Conservation (phyloP, 345 rosid species). For the Salix caprea region DNA sequence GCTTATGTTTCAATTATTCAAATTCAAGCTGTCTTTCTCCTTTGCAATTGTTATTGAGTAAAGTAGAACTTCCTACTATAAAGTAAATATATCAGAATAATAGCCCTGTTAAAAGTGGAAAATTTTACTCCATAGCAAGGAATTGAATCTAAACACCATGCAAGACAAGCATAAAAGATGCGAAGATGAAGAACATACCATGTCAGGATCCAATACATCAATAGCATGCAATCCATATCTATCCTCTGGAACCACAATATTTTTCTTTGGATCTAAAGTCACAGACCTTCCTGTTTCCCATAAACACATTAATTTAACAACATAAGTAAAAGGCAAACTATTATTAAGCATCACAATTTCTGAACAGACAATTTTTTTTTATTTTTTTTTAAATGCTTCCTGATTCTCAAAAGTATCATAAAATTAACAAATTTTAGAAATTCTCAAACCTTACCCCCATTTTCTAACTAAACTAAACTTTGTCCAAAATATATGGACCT, state of each 20-base stretch:
- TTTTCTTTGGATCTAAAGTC: constrained; percentile 61
- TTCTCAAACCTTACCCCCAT: neutral
- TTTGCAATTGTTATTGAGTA: neutral
- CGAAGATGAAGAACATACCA: constrained; percentile 42
- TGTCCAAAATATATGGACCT: neutral
- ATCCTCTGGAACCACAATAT: constrained; percentile 76
- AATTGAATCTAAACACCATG: neutral
- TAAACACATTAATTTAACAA: neutral
- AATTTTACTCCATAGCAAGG: neutral
- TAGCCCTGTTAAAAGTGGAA: neutral
- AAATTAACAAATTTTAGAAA: too few species aligned
- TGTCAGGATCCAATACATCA: constrained; percentile 90
- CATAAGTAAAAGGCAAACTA: neutral
- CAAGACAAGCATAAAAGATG: neutral
- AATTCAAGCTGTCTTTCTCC: neutral
- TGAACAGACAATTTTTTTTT: neutral
- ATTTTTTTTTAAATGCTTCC: too few species aligned
- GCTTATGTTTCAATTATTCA: neutral
- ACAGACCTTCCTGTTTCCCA: constrained; percentile 61
- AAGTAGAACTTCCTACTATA: neutral
- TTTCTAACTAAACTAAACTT: neutral
- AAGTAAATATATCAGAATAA: neutral
- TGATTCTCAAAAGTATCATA: neutral
- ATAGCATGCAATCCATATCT: constrained; percentile 83
- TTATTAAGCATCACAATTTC: neutral